Base-by-base conservation (phyloP, 176 grass and related monocot genomes). In the Musa troglodytarum region DNA sequence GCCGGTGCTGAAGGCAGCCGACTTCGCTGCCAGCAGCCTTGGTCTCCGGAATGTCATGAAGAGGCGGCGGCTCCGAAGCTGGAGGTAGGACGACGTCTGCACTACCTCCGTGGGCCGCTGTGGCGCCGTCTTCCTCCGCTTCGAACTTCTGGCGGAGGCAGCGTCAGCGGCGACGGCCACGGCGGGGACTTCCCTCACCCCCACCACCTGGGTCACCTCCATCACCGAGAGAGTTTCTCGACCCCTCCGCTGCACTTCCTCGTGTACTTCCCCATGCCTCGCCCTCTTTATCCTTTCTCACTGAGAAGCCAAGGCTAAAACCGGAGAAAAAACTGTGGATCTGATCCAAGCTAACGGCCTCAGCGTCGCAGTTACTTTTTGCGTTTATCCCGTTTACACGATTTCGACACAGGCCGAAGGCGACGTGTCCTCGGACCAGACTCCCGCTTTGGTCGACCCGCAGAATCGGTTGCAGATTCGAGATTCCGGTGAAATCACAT, bases 171-270 rank as follows among this genome's bases (percentile, higher is more conserved):
- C 5, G 14, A 53, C 23, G 28, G 29, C 29, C 29, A 50, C 25
- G 17, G 75, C 58, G 29, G 16, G 11, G n/a, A 58, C 43, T 11
- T 34, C 65, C 29, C 17, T 63, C 57, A 65, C 74, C 58, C 74
- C 74, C 58, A 74, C 72, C 53, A 55, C 52, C 52, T 56, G 21
- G 10, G 52, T 17, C 11, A 15, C 72, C 52, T 54, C 53, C 72
- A 34, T 57, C 72, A 29, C 72, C 14, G 49, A 7, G 12, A 7
- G 12, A 65, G 13, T 65, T 77, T 58, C 20, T 17, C 59, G 17
- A 64, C 74, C 56, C 74, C 74, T 52, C 58, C 19, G 20, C 58
- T 26, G n/a, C 74, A 77, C 56, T 77, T 77, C 58, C 43, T 77
- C 56, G 22, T 77, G 58, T 65, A 77, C 58, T 77, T 64, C 43